phyloP scores from a whole-genome alignment of 83 land plant species.

The Picea abies region DNA sequence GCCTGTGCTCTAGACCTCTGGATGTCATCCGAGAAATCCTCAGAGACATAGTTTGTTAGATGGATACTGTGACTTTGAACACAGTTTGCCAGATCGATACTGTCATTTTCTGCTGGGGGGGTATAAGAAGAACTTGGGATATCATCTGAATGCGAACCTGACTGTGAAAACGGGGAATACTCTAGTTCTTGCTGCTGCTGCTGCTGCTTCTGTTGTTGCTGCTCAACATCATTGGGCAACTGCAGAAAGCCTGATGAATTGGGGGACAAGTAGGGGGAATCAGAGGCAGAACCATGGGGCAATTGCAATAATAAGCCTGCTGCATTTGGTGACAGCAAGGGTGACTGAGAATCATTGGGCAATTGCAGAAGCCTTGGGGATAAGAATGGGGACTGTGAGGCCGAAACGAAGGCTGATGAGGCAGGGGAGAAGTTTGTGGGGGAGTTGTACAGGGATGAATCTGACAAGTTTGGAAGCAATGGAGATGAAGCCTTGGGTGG shows the following conservation, averaged over 20 bases:
- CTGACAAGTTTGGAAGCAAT: constrained; percentile 19
- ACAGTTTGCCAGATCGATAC: constrained; percentile 7
- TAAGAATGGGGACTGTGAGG: constrained; percentile 77
- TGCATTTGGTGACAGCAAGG: constrained; percentile 7
- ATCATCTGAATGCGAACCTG: constrained; percentile 56
- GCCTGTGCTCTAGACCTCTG: constrained; percentile 21
- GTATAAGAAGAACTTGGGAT: constrained; percentile 67
- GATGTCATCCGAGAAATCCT: constrained; percentile 45
- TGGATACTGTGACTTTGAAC: neutral
- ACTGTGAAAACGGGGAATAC: constrained; percentile 31
- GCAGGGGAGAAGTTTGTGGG: constrained; percentile 65
- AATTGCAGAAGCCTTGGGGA: constrained; percentile 52
- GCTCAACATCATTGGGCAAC: constrained; percentile 4
- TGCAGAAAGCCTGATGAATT: constrained; percentile 8
- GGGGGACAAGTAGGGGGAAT: constrained; percentile 18
- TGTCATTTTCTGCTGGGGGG: constrained; percentile 48
- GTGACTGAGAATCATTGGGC: constrained; percentile 17
- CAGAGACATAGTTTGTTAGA: constrained; percentile 10
- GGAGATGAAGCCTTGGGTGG: constrained; percentile 16
- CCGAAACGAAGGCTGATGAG: constrained; percentile 86
- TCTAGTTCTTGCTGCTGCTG: neutral
- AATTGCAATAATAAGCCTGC: neutral
- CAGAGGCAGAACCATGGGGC: constrained; percentile 4
- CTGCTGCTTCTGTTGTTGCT: neutral
- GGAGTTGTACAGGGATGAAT: constrained; percentile 54